Conservation (phyloP, 2,329 filamentous ascomycete genomes). For the Clarireedia hainanense region DNA sequence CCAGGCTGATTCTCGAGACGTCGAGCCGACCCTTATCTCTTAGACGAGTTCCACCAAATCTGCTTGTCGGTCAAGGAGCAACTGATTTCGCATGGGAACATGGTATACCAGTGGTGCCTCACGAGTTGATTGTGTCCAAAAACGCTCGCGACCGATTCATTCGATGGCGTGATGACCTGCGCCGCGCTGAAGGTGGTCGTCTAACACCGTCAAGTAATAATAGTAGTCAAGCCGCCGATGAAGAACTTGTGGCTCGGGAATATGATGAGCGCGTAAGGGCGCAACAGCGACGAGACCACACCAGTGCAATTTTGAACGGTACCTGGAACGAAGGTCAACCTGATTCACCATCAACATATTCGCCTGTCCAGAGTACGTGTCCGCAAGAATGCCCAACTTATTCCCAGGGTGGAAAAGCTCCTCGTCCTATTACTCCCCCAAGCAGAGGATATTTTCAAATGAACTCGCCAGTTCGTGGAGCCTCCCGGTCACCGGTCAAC, state of each 20-base stretch:
- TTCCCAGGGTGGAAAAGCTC: conserved; percentile 9
- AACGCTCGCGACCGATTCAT: conserved; percentile 71
- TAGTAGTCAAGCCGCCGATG: conserved; percentile 21
- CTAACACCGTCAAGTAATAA: conserved; percentile 21
- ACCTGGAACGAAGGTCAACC: conserved; percentile 59
- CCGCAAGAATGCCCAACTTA: conserved; percentile 9
- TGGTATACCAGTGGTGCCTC: conserved; percentile 63
- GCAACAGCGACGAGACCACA: conserved; percentile 38
- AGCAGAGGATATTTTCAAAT: conserved; percentile 4
- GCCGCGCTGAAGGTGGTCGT: conserved; percentile 45
- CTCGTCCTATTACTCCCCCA: conserved; percentile 4
- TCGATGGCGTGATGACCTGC: conserved; percentile 70
- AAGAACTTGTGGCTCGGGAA: conserved; percentile 17
- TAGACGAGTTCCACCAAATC: conserved; percentile 83
- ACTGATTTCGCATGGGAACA: conserved; percentile 77
- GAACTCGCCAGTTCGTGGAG: conserved; percentile 11
- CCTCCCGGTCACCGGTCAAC: conserved; percentile 14
- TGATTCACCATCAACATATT: conserved; percentile 40
- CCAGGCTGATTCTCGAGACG: conserved; percentile 72
- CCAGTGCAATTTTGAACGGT: conserved; percentile 45
- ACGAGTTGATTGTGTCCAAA: conserved; percentile 72
- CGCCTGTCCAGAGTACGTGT: conserved; percentile 16
- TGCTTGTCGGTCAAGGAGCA: conserved; percentile 80
- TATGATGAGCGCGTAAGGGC: conserved; percentile 25
- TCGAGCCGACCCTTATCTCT: conserved; percentile 73